Base-by-base conservation (phyloP, 148 eudicot genomes). In the Hydrangea macrophylla region DNA sequence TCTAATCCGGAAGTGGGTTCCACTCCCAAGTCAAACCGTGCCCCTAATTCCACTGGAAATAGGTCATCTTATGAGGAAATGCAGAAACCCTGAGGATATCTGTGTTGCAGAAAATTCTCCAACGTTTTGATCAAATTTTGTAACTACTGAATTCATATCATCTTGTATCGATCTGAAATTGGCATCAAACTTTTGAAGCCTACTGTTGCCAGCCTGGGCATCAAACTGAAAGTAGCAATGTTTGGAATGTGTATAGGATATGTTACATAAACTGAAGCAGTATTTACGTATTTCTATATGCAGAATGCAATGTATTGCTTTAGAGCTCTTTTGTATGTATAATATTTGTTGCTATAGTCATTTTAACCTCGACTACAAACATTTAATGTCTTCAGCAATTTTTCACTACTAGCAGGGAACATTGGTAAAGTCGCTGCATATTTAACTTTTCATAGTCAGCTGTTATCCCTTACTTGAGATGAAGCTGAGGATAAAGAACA, bases 1-100 rank as follows among this genome's bases (percentile, higher is more conserved):
- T 42, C 79, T 18, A 73, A 75, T 75, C 69, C 75, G 69, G 80
- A 78, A 63, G 30, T 53, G 30, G 71, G 75, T 35, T 68, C 74
- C n/a, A 78, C 83, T 76, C 72, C 80, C 44, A 71, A 76, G 48
- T 70, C 80, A 18, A 86, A 79, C 61, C 67, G 68, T n/a, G 69
- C 39, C 13, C 70, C 57, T 17, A 78, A 74, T 62, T 74, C 78
- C 65, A 69, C 33, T 31, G 83, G 70, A 36, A 78, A 71, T 68
- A 79, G 76, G 55, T 56, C 82, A 59, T 55, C 55, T 27, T 72
- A 82, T 17, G 81, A 74, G 40, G 84, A 78, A 36, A 39, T 69
- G 39, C 77, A 72, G n/a, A 70, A 79, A 51, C 48, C 70, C 55
- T 82, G 45, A 54, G 64, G 59, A 31, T 26, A n/a, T 18, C 11